Base-by-base conservation (phyloP, 1,139 yeast genomes). In the Zygosaccharomyces sapae region DNA sequence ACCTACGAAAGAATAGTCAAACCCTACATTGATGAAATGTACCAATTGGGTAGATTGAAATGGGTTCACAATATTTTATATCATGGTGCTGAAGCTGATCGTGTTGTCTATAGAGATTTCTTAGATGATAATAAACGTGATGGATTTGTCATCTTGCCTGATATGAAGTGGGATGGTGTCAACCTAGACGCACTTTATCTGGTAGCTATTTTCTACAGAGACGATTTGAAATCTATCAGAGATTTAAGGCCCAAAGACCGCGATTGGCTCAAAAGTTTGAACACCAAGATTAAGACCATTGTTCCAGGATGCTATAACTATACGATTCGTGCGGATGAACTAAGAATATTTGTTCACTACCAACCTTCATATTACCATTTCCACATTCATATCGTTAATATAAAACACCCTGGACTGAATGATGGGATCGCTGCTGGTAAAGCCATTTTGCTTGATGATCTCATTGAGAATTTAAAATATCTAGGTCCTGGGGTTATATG, bases 321-420 rank as follows among this genome's bases (percentile, higher is more conserved):
- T 46, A 56, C 62, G 5, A 46, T 65, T 27, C 57, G 50, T 24
- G 57, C 66, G 12, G 66, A 64, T 45, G 77, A 81, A 55, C 65
- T 90, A 56, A 76, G 95, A 52, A 65, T 88, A 1, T 90, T 84
- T 62, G 75, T 89, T 44, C 97, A 89, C 64, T 89, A 92, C 65
- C 97, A 90, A 54, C 99, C 99, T 0, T 86, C 96, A 0, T 92
- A 92, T 65, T 92, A 92, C 63, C 97, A 92, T 62, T 83, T 92
- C 72, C 98, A 92, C 63, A 75, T 92, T 33, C 98, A 92, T 62
- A 82, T 86, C n/a, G 95, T 89, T 19, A 85, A 84, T 57, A 73
- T 86, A 5, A 73, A 70, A 20, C 86, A 86, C 55, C 80, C 82
- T 1, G 95, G 95, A 0, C 63, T 83, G 43, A 92, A 89, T 5